Conservation (phyloP, 2,329 filamentous ascomycete species). For the Pseudogymnoascus sp. region DNA sequence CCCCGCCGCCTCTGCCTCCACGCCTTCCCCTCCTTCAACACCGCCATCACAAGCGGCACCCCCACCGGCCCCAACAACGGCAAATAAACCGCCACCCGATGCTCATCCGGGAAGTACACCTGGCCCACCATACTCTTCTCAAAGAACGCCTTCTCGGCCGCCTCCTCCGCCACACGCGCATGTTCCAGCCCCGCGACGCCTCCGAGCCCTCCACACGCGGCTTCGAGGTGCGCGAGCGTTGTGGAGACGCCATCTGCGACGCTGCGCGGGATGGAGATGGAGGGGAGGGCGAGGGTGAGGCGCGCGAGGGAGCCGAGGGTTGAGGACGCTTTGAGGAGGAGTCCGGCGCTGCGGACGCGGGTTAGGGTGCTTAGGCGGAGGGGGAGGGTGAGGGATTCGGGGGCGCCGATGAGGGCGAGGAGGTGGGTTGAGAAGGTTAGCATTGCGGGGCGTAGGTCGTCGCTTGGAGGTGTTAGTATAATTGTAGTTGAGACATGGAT, state of each 20-base stretch:
- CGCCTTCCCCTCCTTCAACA: slow-evolving; percentile 69
- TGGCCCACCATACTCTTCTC: slow-evolving; percentile 99
- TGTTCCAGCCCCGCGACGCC: slow-evolving; percentile 63
- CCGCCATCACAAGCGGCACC: slow-evolving; percentile 77
- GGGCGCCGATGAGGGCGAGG: slow-evolving; percentile 77
- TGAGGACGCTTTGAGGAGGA: slow-evolving; percentile 83
- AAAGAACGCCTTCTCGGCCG: slow-evolving; percentile 92
- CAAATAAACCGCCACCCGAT: slow-evolving; percentile 94
- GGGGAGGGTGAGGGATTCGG: slow-evolving; percentile 67
- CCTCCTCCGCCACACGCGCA: slow-evolving; percentile 76
- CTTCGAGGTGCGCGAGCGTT: slow-evolving; percentile 69
- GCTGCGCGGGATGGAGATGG: slow-evolving; percentile 81
- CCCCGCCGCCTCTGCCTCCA: slow-evolving; percentile 25
- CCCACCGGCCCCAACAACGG: slow-evolving; percentile 84
- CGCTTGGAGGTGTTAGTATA: slow-evolving; percentile 42
- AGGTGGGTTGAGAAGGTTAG: slow-evolving; percentile 87
- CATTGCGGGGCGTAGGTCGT: slow-evolving; percentile 70
- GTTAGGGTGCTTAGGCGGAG: slow-evolving; percentile 77
- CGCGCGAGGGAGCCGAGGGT: slow-evolving; percentile 89
- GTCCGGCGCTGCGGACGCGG: slow-evolving; percentile 75
- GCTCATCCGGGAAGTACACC: slow-evolving; percentile 96
- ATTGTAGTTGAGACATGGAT: slow-evolving; percentile 34
- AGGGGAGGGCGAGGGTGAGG: slow-evolving; percentile 73
- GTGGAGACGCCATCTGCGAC: slow-evolving; percentile 80
- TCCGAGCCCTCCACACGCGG: slow-evolving; percentile 66